Evolutionary conservation across 2,329 filamentous ascomycete species (phyloP).

Genomic region (Kalmusia sp.): DNA sequence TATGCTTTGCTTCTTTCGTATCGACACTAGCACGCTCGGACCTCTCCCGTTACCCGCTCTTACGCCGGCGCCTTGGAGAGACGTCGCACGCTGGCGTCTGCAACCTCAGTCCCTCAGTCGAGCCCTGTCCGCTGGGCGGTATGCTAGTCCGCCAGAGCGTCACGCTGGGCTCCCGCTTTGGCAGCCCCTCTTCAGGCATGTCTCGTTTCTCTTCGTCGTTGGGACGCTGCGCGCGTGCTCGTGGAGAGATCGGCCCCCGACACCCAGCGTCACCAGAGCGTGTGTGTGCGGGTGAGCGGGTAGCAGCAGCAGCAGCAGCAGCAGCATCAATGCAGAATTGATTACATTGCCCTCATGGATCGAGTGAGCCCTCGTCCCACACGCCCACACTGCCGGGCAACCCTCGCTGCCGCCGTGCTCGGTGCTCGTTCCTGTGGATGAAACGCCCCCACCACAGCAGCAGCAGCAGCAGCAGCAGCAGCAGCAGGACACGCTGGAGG

Average conservation of each 20-base stretch:
- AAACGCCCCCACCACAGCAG: slow-evolving; percentile 4
- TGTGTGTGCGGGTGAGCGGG: slow-evolving; percentile 28
- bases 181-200: background rate
- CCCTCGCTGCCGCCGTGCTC: slow-evolving; percentile 11
- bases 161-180: background rate
- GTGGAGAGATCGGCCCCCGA: slow-evolving; percentile 15
- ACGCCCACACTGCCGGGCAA: slow-evolving; percentile 24
- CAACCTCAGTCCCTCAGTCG: slow-evolving; percentile 7
- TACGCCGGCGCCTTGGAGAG: slow-evolving; percentile 9
- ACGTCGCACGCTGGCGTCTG: background rate
- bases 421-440: background rate
- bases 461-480: background rate
- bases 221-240: slow-evolving; percentile 7
- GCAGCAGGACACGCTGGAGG: background rate
- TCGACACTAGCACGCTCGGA: slow-evolving; percentile 8
- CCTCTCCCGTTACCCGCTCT: slow-evolving; percentile 18
- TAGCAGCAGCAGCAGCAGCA: slow-evolving; percentile 21
- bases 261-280: slow-evolving; percentile 23
- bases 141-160: background rate
- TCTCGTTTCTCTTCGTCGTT: background rate
- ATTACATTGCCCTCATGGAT: slow-evolving; percentile 25
- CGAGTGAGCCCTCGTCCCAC: slow-evolving; percentile 29
- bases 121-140: background rate
- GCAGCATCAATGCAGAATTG: too few relatives aligned
- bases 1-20: slow-evolving; percentile 6